phyloP scores from a whole-genome alignment of 2,329 filamentous ascomycete genomes.

The Emergomyces orientalis region DNA sequence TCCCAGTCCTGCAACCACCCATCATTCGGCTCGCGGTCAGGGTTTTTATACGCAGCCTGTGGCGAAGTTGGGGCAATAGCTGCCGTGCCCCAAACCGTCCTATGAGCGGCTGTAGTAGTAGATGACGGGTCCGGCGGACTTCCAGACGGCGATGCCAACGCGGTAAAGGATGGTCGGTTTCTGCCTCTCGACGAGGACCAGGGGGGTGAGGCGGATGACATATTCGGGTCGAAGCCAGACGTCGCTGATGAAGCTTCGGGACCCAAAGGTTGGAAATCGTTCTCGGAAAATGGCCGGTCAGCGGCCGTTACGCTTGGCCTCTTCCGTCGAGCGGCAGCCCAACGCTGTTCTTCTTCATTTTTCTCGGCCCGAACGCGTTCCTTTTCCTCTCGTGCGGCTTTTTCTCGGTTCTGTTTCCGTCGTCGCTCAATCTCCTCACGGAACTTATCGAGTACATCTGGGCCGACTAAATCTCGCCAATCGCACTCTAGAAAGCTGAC shows the following conservation, averaged over 20 bases:
- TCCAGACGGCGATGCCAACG: constrained; percentile 66
- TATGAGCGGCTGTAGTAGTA: constrained; percentile 21
- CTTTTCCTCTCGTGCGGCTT: constrained; percentile 76
- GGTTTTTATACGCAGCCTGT: constrained; percentile 38
- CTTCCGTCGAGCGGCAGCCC: constrained; percentile 57
- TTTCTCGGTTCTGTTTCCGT: constrained; percentile 68
- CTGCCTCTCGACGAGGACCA: constrained; percentile 28
- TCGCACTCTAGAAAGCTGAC: constrained; percentile 89
- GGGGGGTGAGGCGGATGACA: constrained; percentile 36
- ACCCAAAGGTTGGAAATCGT: constrained; percentile 58
- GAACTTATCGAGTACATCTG: constrained; percentile 66
- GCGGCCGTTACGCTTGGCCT: constrained; percentile 42
- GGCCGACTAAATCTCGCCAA: constrained; percentile 79
- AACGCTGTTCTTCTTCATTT: constrained; percentile 59
- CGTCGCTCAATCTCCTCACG: constrained; percentile 65
- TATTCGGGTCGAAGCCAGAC: constrained; percentile 22
- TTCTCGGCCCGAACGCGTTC: constrained; percentile 74
- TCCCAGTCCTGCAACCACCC: constrained; percentile 85
- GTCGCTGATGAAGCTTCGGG: constrained; percentile 14
- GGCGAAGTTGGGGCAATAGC: constrained; percentile 53
- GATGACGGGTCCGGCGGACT: constrained; percentile 56
- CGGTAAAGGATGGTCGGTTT: constrained; percentile 36
- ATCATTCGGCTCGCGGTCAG: constrained; percentile 48
- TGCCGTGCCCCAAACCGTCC: constrained; percentile 89
- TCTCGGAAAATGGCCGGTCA: constrained; percentile 44